Evolutionary conservation across 306 rosid species (phyloP).

Genomic region (Cercis canadensis): DNA sequence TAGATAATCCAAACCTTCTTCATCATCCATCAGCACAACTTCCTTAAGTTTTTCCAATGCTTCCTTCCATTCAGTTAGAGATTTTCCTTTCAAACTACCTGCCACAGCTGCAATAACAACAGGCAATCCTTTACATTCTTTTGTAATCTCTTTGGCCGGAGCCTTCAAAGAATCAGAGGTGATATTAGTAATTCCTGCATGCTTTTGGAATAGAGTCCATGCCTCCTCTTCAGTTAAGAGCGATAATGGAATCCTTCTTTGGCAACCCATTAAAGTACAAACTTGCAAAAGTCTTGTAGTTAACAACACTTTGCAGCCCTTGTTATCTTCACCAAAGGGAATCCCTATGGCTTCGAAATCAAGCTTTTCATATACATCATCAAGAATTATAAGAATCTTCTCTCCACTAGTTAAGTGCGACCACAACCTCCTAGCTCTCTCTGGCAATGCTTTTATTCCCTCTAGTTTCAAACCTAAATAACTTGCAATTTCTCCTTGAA

Average conservation of each 20-base stretch:
- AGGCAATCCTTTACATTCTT: constrained; percentile 33
- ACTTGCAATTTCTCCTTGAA: constrained; percentile 35
- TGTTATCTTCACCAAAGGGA: neutral
- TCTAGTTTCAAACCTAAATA: neutral
- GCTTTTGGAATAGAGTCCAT: neutral
- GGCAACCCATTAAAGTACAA: too few species aligned
- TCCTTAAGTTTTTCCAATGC: too few species aligned
- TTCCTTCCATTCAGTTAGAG: neutral
- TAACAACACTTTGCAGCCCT: too few species aligned
- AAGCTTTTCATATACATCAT: constrained; percentile 28
- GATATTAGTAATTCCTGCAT: too few species aligned
- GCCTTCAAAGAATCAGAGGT: neutral
- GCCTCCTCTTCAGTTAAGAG: constrained; percentile 7
- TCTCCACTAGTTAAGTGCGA: neutral
- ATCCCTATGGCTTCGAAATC: constrained; percentile 11
- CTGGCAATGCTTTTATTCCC: neutral
- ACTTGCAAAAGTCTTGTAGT: neutral
- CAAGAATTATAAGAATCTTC: constrained; percentile 35
- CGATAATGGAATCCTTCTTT: neutral
- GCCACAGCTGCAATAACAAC: constrained; percentile 11
- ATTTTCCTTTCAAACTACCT: neutral
- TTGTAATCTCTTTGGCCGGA: neutral
- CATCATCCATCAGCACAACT: neutral
- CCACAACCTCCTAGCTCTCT: neutral
- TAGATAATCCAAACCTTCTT: neutral